Evolutionary conservation across 345 rosid species (phyloP), one percentile per base, ranked within the genome.

Genomic region (Toxicodendron radicans): DNA sequence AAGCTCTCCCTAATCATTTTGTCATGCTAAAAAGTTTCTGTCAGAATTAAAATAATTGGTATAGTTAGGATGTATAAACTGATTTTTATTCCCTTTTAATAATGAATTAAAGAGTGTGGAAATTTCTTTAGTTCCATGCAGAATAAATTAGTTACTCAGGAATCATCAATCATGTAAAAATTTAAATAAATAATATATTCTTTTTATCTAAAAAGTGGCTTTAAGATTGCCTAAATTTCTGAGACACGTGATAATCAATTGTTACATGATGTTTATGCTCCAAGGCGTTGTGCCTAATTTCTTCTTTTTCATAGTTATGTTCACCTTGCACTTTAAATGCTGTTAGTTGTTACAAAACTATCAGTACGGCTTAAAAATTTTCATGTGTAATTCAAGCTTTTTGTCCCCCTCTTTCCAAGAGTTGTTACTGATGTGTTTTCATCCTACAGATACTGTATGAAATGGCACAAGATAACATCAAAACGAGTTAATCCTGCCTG

Each of bases 401-500:
- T 41, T 32, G 32, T 57, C 68, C 21, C 33, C 70, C 14, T 59
- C 43, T 66, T 49, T 63, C 35, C 11, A 32, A 23, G 49, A 10
- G 52, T 21, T 48, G 59, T 76, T 62, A 41, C 64, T 78, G 74
- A 75, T 64, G 38, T 57, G 38, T 71, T 57, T 27, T 71, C 72
- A 35, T 54, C 5, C 17, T 70, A 61, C 86, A 95, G 99, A 87
- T 95, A 92, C 76, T 95, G 98, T 81, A 82, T 83, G 83, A 92
- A 84, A 75, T 95, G 98, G 97, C 84, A 93, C 86, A 92, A 78
- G 80, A 85, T 92, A 53, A 85, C 90, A 57, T 74, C 91, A 17
- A 85, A 89, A 84, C 89, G 99, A 57, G 85, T 90, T 58, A 72
- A 79, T 74, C 79, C 94, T 57, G 59, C 48, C 74, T 95, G 99